These are phyloP conservation scores for Monosporascus sp. DNA, from an alignment of 2,329 filamentous ascomycete genomes.

Conservation along the genomic window DNA sequence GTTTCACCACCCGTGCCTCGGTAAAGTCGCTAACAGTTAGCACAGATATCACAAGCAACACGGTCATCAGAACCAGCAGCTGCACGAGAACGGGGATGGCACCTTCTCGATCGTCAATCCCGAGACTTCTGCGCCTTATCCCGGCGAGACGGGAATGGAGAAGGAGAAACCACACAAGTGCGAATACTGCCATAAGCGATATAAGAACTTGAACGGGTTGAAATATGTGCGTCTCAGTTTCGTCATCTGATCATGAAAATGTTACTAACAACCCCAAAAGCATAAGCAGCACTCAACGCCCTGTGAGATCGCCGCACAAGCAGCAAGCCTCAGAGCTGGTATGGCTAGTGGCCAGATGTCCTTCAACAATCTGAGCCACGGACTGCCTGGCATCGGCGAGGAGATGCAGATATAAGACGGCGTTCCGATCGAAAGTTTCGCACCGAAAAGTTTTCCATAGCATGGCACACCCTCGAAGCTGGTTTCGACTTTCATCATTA, in stretches of 20 bases:
- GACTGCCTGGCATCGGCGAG: slow-evolving; percentile 51
- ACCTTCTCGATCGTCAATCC: slow-evolving; percentile 98
- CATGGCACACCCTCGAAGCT: background rate
- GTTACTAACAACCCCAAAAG: slow-evolving; percentile 35
- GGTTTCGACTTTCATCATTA: slow-evolving; percentile 8
- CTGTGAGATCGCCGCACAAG: slow-evolving; percentile 75
- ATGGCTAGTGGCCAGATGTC: slow-evolving; percentile 26
- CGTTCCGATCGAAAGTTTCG: background rate
- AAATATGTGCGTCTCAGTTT: slow-evolving; percentile 66
- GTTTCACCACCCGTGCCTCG: slow-evolving; percentile 10
- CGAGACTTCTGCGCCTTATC: slow-evolving; percentile 88
- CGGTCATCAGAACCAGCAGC: slow-evolving; percentile 91
- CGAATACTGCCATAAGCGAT: slow-evolving; percentile 93
- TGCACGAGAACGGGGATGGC: slow-evolving; percentile 94
- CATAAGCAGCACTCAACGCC: slow-evolving; percentile 78
- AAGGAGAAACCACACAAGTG: slow-evolving; percentile 99
- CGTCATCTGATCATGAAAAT: background rate
- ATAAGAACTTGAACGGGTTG: slow-evolving; percentile 97
- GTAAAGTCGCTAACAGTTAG: slow-evolving; percentile 21
- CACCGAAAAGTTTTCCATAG: background rate
- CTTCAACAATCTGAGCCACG: slow-evolving; percentile 26
- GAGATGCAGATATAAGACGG: slow-evolving; percentile 36
- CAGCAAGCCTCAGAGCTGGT: slow-evolving; percentile 35
- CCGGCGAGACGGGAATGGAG: slow-evolving; percentile 97
- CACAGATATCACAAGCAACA: slow-evolving; percentile 68